These are phyloP conservation scores for Kickxella alabastrina DNA, from an alignment of 192 early-diverging fungal species.

Conservation along the genomic window DNA sequence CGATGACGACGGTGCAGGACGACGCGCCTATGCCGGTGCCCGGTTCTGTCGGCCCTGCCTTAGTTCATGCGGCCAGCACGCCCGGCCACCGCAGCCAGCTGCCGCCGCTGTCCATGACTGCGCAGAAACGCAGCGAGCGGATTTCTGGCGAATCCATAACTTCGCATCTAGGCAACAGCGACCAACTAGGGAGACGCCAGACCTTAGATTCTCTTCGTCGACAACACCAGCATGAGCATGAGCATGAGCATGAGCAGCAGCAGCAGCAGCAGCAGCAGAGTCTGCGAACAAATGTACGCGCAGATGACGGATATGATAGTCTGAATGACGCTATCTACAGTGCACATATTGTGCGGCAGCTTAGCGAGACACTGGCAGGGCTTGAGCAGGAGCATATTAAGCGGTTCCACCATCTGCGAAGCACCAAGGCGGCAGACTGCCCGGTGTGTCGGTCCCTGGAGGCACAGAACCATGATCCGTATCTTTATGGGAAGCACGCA, in stretches of 20 bases:
- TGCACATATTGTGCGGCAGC: constrained; percentile 22
- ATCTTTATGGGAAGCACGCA: constrained; percentile 37
- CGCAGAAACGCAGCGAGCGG: too few species aligned
- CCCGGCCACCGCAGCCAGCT: neutral
- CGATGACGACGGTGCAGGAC: constrained; percentile 42
- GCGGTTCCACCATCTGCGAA: constrained; percentile 17
- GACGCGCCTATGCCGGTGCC: too few species aligned
- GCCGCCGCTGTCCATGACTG: too few species aligned
- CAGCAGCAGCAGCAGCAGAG: neutral
- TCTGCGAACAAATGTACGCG: neutral
- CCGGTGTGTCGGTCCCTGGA: constrained; percentile 31
- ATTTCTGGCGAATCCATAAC: too few species aligned
- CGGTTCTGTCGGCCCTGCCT: too few species aligned
- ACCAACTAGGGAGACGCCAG: constrained; percentile 26
- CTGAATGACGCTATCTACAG: neutral
- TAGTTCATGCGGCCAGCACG: too few species aligned
- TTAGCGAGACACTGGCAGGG: constrained; percentile 37
- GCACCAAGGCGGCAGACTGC: neutral
- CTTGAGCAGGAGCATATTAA: constrained; percentile 39
- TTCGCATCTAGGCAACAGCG: too few species aligned
- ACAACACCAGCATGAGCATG: too few species aligned
- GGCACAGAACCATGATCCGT: constrained; percentile 48
- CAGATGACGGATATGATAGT: constrained; percentile 2
- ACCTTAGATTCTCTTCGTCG: constrained; percentile 27
- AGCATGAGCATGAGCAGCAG: too few species aligned